Percentiles rank a stretch among this genome's conserved stretches.
phyloP scores from a whole-genome alignment of 371 early-diverging fungal species.

The Smittium culicis region DNA sequence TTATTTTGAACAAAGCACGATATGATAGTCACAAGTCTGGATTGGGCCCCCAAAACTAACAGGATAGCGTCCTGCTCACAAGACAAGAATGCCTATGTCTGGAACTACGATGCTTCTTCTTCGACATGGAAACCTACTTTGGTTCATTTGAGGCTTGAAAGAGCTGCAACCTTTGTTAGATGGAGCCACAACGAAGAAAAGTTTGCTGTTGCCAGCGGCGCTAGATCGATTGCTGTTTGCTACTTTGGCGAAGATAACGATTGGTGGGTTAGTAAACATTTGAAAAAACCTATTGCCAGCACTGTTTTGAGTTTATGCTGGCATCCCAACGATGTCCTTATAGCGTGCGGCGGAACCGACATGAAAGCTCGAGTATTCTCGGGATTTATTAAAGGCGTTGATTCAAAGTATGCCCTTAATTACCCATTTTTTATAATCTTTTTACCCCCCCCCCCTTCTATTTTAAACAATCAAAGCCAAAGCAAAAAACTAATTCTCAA shows the following conservation, averaged over 20 bases:
- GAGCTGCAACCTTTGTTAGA: slow-evolving; percentile 86
- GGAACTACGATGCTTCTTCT: slow-evolving; percentile 55
- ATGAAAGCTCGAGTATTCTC: slow-evolving; percentile 91
- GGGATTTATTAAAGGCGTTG: slow-evolving; percentile 86
- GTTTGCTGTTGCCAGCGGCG: slow-evolving; percentile 93
- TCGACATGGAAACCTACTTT: slow-evolving; percentile 80
- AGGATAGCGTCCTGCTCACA: slow-evolving; percentile 92
- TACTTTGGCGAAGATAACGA: slow-evolving; percentile 91
- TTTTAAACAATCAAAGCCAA: neutral
- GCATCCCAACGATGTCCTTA: slow-evolving; percentile 91
- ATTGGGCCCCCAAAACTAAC: slow-evolving; percentile 92
- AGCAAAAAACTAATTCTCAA: neutral
- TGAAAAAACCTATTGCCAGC: slow-evolving; percentile 83
- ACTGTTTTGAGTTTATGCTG: slow-evolving; percentile 85
- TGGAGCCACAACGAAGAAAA: slow-evolving; percentile 96
- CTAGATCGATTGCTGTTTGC: slow-evolving; percentile 78
- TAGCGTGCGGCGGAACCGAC: slow-evolving; percentile 90
- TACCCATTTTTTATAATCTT: neutral
- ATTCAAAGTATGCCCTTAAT: slow-evolving; percentile 49
- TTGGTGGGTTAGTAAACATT: slow-evolving; percentile 93
- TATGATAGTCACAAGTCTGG: slow-evolving; percentile 85
- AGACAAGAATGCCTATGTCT: slow-evolving; percentile 97
- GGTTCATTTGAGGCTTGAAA: slow-evolving; percentile 86
- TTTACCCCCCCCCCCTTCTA: neutral
- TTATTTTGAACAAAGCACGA: no score